Percentiles rank a stretch among this genome's conserved stretches.
Conservation (phyloP, 2,329 filamentous ascomycete genomes). For the Alternaria atra region DNA sequence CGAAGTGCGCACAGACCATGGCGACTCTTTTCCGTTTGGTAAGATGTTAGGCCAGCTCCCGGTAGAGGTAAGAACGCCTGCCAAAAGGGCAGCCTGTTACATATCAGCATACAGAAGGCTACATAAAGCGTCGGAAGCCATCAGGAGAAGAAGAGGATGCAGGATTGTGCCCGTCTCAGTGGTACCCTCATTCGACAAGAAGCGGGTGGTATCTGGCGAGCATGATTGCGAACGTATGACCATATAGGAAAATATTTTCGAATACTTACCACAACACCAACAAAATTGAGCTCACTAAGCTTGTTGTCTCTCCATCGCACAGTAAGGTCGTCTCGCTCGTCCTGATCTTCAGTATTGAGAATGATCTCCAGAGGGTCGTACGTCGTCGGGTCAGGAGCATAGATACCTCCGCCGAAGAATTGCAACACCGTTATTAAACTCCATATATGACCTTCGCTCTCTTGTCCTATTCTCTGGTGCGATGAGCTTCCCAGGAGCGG, state of each 20-base stretch:
- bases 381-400: constrained; percentile 44
- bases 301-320: constrained; percentile 52
- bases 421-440: constrained; percentile 26
- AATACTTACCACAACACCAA: constrained; percentile 52
- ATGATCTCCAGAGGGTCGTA: constrained; percentile 51
- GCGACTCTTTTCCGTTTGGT: constrained; percentile 46
- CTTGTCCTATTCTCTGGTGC: constrained; percentile 9
- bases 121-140: neutral
- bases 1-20: constrained; percentile 54
- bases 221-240: neutral
- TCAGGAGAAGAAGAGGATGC: too few species aligned
- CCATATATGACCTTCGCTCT: constrained; percentile 13
- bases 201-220: neutral
- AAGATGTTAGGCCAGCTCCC: constrained; percentile 56
- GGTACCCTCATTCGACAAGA: neutral
- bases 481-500: constrained; percentile 30
- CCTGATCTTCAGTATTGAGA: constrained; percentile 46
- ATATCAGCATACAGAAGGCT: constrained; percentile 2
- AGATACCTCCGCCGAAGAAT: constrained; percentile 48
- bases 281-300: constrained; percentile 54
- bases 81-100: constrained; percentile 49
- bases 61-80: constrained; percentile 54
- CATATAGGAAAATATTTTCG: neutral
- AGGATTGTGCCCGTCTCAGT: neutral
- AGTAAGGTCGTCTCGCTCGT: constrained; percentile 50